phyloP scores from a whole-genome alignment of 2,329 filamentous ascomycete species.

The Thyridium curvatum region DNA sequence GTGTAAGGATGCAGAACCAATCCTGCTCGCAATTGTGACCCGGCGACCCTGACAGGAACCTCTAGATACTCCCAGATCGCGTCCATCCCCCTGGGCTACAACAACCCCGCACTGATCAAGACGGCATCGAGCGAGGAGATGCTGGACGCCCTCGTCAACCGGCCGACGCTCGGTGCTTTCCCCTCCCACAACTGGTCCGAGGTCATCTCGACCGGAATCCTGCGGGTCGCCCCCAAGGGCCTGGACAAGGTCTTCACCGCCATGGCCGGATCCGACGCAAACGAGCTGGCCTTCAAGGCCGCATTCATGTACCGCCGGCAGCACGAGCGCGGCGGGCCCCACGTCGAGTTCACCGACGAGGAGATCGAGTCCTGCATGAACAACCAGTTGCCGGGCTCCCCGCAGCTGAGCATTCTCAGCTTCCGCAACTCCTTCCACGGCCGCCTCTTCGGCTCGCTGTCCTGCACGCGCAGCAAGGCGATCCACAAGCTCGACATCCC shows the following conservation, averaged over 20 bases:
- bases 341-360: conserved; percentile 72
- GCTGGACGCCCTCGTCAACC: conserved; percentile 76
- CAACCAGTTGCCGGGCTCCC: conserved; percentile 72
- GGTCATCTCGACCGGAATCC: conserved; percentile 71
- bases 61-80: conserved; percentile 89
- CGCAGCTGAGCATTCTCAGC: conserved; percentile 74
- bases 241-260: conserved; percentile 86
- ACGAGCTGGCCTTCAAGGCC: conserved; percentile 91
- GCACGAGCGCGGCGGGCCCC: conserved; percentile 68
- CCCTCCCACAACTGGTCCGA: conserved; percentile 78
- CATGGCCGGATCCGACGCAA: conserved; percentile 84
- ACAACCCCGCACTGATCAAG: conserved; percentile 70
- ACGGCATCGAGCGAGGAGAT: conserved; percentile 72
- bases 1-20: no score
- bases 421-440: conserved; percentile 90
- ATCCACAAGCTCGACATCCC: conserved; percentile 95
- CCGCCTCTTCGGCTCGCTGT: conserved; percentile 79
- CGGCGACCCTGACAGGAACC: no score
- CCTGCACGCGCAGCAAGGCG: conserved; percentile 85
- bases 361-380: conserved; percentile 72
- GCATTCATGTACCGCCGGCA: conserved; percentile 90
- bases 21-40: no score
- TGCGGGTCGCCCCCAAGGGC: conserved; percentile 77
- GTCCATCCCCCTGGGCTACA: conserved; percentile 88
- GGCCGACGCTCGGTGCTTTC: conserved; percentile 86